A percentile compares a stretch with the other conserved stretches of the same genome.
phyloP scores from a whole-genome alignment of 2,329 filamentous ascomycete species.

The Botryotinia narcissicola region DNA sequence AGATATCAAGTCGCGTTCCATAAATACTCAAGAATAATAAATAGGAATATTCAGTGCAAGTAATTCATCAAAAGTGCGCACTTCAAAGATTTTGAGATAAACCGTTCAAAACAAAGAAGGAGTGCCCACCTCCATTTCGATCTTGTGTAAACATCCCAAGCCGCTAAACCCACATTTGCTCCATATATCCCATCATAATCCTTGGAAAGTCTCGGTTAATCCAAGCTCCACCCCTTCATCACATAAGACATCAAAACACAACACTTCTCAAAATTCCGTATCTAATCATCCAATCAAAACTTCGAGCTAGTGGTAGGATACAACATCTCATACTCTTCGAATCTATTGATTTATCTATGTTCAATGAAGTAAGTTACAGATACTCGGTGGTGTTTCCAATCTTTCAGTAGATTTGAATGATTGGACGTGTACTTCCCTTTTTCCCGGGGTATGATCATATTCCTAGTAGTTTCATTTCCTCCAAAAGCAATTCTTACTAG shows the following conservation, averaged over 20 bases:
- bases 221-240: conserved; percentile 6
- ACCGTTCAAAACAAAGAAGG: background rate
- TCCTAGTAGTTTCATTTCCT: background rate
- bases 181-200: conserved; percentile 8
- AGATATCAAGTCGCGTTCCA: background rate
- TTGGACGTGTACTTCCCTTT: background rate
- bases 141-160: background rate
- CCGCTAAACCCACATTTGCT: background rate
- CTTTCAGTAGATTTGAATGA: background rate
- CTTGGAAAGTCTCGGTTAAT: conserved; percentile 7
- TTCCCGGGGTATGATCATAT: background rate
- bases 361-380: background rate
- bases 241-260: background rate
- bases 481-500: background rate
- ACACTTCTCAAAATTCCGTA: background rate
- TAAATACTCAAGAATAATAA: background rate
- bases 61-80: background rate
- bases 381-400: background rate
- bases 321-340: background rate
- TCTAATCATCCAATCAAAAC: background rate
- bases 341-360: background rate
- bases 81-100: background rate
- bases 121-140: background rate
- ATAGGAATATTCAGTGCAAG: background rate
- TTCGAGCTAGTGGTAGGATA: too few relatives aligned